Conservation (phyloP, 192 early-diverging fungal genomes). For the Coemansia reversa region DNA sequence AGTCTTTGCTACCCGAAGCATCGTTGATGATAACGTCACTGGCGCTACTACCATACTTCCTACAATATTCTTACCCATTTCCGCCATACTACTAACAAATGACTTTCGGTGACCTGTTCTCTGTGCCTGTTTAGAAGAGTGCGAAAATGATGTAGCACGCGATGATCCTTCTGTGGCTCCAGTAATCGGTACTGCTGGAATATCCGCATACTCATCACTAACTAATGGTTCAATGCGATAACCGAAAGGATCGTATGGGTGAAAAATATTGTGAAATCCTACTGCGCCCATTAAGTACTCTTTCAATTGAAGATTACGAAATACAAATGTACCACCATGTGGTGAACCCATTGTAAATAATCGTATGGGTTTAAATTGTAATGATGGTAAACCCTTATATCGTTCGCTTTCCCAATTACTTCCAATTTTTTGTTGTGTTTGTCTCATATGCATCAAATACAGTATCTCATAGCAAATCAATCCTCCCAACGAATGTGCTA, state of each 20-base stretch:
- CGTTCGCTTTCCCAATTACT: conserved; percentile 18
- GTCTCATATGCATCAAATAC: conserved; percentile 24
- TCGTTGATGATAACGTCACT: conserved; percentile 17
- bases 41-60: conserved; percentile 28
- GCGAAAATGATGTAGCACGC: neutral
- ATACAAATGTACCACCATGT: conserved; percentile 62
- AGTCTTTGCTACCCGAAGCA: conserved; percentile 21
- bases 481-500: conserved; percentile 71
- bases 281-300: conserved; percentile 58
- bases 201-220: conserved; percentile 52
- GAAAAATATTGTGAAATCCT: conserved; percentile 70
- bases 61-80: conserved; percentile 32
- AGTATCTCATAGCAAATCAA: conserved; percentile 70
- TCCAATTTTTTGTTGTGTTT: neutral
- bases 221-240: conserved; percentile 71
- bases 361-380: conserved; percentile 30
- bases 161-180: neutral
- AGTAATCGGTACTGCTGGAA: conserved; percentile 53
- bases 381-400: conserved; percentile 19
- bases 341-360: conserved; percentile 40
- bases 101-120: conserved; percentile 5
- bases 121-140: neutral
- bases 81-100: conserved; percentile 25
- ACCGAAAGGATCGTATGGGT: conserved; percentile 72
- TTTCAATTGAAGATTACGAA: conserved; percentile 58